Percentiles rank a stretch among this genome's conserved stretches.
Evolutionary conservation across 2,329 filamentous ascomycete species (phyloP).

Genomic region (Ceratocystis huliohia): DNA sequence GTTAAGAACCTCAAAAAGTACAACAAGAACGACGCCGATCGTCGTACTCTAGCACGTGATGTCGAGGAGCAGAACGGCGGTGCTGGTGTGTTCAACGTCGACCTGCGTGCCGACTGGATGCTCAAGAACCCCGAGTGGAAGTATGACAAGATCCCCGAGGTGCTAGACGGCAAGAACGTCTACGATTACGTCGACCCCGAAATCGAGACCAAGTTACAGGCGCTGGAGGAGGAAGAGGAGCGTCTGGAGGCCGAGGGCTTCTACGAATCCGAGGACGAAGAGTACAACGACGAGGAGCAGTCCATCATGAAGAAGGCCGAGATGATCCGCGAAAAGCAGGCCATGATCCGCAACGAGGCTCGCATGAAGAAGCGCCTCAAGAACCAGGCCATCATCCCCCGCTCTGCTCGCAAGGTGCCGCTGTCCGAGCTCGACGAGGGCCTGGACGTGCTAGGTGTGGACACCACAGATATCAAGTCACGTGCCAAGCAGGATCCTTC

Average conservation of each 20-base stretch:
- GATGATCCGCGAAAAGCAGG: slow-evolving; percentile 86
- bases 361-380: slow-evolving; percentile 94
- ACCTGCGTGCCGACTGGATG: slow-evolving; percentile 77
- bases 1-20: slow-evolving; percentile 74
- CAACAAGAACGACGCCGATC: slow-evolving; percentile 77
- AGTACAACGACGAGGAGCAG: slow-evolving; percentile 80
- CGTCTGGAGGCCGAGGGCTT: slow-evolving; percentile 80
- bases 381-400: slow-evolving; percentile 88
- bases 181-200: slow-evolving; percentile 96
- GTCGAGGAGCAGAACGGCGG: slow-evolving; percentile 86
- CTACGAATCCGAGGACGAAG: slow-evolving; percentile 73
- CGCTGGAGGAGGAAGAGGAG: slow-evolving; percentile 91
- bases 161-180: slow-evolving; percentile 91
- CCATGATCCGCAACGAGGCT: slow-evolving; percentile 83
- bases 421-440: slow-evolving; percentile 77
- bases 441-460: slow-evolving; percentile 73
- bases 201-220: slow-evolving; percentile 82
- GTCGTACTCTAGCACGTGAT: slow-evolving; percentile 69
- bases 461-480: slow-evolving; percentile 60
- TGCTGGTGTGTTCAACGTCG: slow-evolving; percentile 89
- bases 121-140: slow-evolving; percentile 89
- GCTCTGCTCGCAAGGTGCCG: slow-evolving; percentile 66
- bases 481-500: slow-evolving; percentile 51
- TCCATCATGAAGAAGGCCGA: slow-evolving; percentile 86
- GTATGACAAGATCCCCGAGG: slow-evolving; percentile 86